Evolutionary conservation across 148 eudicot species (phyloP).

Genomic region (Amaranthus palmeri): DNA sequence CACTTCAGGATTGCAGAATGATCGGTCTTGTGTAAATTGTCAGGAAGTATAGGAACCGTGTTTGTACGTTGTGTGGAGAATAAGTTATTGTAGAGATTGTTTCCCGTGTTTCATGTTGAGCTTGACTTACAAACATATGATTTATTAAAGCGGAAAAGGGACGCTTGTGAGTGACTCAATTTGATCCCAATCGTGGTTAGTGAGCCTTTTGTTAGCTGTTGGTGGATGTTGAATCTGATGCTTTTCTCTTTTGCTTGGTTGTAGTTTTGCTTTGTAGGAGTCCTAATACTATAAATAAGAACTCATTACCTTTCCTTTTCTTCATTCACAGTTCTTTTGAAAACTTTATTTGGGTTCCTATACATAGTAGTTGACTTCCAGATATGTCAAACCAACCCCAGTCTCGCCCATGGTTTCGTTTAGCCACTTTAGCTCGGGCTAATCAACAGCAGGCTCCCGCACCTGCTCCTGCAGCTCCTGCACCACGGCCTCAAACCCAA

Average conservation of each 20-base stretch:
- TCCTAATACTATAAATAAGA: conserved; percentile 32
- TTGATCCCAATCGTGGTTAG: conserved; percentile 41
- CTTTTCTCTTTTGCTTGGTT: conserved; percentile 25
- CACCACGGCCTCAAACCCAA: conserved; percentile 36
- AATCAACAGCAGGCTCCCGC: conserved; percentile 18
- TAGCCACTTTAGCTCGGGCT: conserved; percentile 31
- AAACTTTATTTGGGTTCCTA: not conserved
- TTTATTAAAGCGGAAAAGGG: conserved; percentile 6
- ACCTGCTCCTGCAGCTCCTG: conserved; percentile 23
- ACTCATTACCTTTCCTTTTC: not conserved
- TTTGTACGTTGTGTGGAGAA: conserved; percentile 2
- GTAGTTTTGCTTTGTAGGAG: conserved; percentile 5
- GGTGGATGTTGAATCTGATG: conserved; percentile 45
- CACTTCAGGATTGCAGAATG: not conserved
- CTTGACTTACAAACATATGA: conserved; percentile 11
- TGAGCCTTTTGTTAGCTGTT: conserved; percentile 27
- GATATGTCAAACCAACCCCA: conserved; percentile 47
- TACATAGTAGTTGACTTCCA: conserved; percentile 8
- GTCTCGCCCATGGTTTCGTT: conserved; percentile 47
- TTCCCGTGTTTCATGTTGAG: conserved; percentile 12
- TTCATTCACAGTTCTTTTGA: conserved; percentile 6
- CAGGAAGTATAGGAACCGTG: not conserved
- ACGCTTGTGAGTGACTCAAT: conserved; percentile 23
- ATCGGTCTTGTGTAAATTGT: not conserved
- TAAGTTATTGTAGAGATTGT: not conserved